These are phyloP conservation scores for Porpolomopsis calyptriformis DNA, from an alignment of 768 basidiomycete genomes.

Conservation along the genomic window DNA sequence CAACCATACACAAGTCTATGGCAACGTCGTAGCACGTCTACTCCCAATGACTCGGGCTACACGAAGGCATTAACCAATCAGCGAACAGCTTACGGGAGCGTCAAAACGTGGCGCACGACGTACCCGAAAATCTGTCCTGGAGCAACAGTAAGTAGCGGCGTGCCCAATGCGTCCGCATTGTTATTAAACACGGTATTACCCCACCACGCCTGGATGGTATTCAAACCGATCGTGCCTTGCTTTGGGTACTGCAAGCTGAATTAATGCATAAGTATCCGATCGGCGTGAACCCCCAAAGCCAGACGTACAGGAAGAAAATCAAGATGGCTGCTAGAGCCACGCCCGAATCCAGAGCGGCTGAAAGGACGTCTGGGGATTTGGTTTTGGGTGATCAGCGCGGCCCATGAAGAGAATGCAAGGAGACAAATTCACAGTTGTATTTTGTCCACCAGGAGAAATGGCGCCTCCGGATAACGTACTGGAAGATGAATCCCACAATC, in stretches of 20 bases:
- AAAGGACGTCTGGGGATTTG: conserved; percentile 39
- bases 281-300: neutral
- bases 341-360: conserved; percentile 64
- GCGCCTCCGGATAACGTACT: conserved; percentile 45
- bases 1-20: no score
- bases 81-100: no score
- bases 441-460: conserved; percentile 62
- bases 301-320: conserved; percentile 37
- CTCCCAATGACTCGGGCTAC: no score
- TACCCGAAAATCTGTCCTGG: no score
- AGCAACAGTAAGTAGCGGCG: no score
- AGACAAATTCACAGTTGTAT: conserved; percentile 35
- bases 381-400: no score
- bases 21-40: no score
- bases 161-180: conserved; percentile 31
- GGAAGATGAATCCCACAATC: conserved; percentile 55
- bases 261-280: conserved; percentile 41
- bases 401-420: neutral
- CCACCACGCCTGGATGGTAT: conserved; percentile 56
- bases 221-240: conserved; percentile 47
- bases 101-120: no score
- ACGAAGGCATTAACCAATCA: no score
- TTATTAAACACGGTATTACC: conserved; percentile 34
- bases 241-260: conserved; percentile 55
- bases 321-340: conserved; percentile 44